Evolutionary conservation across 345 rosid species (phyloP).

Genomic region (Mercurialis annua): DNA sequence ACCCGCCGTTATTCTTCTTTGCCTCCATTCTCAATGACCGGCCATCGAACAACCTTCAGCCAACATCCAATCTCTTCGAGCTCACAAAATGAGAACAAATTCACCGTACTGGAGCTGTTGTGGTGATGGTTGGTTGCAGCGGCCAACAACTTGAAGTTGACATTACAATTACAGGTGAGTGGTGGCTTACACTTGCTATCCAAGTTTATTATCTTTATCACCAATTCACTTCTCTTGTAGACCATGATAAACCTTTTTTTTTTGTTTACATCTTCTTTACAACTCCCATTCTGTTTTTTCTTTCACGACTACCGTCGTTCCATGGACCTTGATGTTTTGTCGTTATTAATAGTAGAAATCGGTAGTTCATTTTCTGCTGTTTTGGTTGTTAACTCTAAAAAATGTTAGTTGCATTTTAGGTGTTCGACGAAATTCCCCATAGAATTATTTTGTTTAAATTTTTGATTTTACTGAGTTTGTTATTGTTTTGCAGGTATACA

Average conservation of each 20-base stretch:
- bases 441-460: background rate
- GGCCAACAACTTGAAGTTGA: conserved; percentile 21
- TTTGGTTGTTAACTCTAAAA: no score
- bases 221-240: conserved; percentile 19
- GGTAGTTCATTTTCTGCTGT: conserved; percentile 40
- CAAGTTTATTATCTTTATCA: conserved; percentile 31
- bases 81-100: no score
- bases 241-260: conserved; percentile 52
- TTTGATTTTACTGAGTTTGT: background rate
- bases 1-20: no score
- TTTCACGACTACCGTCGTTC: conserved; percentile 4
- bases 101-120: no score
- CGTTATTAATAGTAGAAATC: conserved; percentile 96
- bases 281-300: conserved; percentile 27
- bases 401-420: background rate
- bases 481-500: conserved; percentile 56
- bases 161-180: conserved; percentile 25
- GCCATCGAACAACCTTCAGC: no score
- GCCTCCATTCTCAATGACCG: no score
- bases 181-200: conserved; percentile 51
- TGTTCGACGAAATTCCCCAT: conserved; percentile 43
- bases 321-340: conserved; percentile 96
- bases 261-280: no score
- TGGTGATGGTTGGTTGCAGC: no score
- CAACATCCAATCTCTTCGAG: no score